A percentile compares a stretch with the other conserved stretches of the same genome.
Evolutionary conservation across 1,284 basidiomycete species (phyloP).

Genomic region (Irpex rosettiformis): DNA sequence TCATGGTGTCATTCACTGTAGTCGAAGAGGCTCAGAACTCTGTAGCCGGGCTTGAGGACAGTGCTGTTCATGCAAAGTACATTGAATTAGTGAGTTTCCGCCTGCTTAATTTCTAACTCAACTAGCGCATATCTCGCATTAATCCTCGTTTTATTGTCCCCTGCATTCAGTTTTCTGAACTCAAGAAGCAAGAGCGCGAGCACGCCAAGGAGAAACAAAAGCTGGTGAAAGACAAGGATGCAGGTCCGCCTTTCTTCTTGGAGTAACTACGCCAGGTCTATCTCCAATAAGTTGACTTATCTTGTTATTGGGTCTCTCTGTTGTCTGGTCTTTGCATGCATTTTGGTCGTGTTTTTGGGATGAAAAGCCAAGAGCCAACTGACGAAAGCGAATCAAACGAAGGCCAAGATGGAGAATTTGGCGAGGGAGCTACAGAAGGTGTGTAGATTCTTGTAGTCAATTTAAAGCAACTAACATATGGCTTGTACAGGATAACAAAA

Average conservation of each 20-base stretch:
- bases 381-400: constrained; percentile 80
- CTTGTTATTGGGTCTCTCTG: constrained; percentile 7
- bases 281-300: no score
- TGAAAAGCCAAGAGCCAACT: constrained; percentile 71
- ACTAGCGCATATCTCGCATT: no score
- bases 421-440: constrained; percentile 84
- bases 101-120: background rate
- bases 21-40: constrained; percentile 82
- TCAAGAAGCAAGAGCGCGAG: constrained; percentile 78
- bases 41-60: constrained; percentile 75
- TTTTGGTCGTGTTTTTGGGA: no score
- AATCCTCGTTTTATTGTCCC: no score
- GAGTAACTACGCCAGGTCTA: constrained; percentile 7
- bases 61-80: constrained; percentile 76
- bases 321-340: background rate
- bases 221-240: constrained; percentile 80
- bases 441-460: background rate
- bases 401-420: constrained; percentile 83
- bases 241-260: constrained; percentile 45
- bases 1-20: constrained; percentile 29
- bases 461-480: constrained; percentile 1
- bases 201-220: constrained; percentile 88
- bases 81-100: constrained; percentile 66
- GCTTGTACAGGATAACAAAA: constrained; percentile 72
- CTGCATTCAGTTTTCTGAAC: constrained; percentile 66